phyloP scores from a whole-genome alignment of 208 protist genomes.

The Acanthamoeba pearcei region DNA sequence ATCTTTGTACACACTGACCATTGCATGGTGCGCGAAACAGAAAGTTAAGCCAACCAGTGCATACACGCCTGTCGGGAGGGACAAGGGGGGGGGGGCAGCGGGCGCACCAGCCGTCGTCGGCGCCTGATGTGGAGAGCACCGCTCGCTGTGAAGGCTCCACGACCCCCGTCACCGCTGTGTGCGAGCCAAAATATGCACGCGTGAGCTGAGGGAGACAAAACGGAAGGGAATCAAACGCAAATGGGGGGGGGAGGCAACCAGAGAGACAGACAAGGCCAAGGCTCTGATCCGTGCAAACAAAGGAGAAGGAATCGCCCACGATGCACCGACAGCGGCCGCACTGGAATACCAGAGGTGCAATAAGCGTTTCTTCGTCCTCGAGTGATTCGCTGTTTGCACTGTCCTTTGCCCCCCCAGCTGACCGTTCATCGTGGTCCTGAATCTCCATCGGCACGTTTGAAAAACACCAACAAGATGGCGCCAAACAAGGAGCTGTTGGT shows the following conservation, averaged over 20 bases:
- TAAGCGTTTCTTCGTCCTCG: not conserved
- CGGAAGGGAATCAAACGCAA: not conserved
- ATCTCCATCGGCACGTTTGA: slow-evolving; percentile 74
- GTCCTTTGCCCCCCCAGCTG: not conserved
- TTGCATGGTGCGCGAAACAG: not conserved
- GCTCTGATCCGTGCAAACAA: not conserved
- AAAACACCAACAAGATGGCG: no score
- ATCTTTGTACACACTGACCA: slow-evolving; percentile 1
- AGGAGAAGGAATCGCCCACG: slow-evolving; percentile 3
- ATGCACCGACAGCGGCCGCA: not conserved
- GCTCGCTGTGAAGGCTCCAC: not conserved
- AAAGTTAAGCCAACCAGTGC: not conserved
- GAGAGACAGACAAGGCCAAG: slow-evolving; percentile 17
- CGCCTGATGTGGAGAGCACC: not conserved
- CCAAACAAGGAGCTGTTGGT: no score
- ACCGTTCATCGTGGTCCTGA: slow-evolving; percentile 82
- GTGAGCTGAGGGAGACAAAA: not conserved
- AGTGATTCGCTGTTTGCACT: not conserved
- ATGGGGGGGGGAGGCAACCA: not conserved
- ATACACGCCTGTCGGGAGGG: not conserved
- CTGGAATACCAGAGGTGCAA: slow-evolving; percentile 1
- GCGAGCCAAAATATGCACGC: not conserved
- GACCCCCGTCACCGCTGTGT: not conserved
- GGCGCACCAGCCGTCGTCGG: slow-evolving; percentile 20
- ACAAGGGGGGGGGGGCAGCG: not conserved